Evolutionary conservation across 306 rosid genomes (phyloP).

Genomic region (Acmispon strigosus): DNA sequence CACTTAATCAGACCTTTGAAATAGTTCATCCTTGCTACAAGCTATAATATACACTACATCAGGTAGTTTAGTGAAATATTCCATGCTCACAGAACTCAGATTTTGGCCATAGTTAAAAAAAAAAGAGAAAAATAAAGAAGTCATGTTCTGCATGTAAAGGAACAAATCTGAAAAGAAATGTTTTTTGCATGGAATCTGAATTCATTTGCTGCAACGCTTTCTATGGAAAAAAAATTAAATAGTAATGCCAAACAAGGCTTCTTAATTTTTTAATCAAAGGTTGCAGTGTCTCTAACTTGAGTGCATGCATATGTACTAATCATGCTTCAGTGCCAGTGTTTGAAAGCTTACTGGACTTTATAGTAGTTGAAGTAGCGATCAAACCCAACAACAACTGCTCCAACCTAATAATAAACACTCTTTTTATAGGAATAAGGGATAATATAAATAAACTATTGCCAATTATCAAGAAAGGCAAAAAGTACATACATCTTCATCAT

Average conservation of each 20-base stretch:
- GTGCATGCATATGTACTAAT: not conserved
- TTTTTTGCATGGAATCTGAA: not conserved
- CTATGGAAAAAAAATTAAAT: not conserved
- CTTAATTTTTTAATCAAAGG: conserved; percentile 1
- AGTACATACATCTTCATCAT: conserved; percentile 62
- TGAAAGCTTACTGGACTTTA: conserved; percentile 83
- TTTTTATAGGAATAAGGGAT: not conserved
- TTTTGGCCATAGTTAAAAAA: not conserved
- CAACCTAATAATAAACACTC: conserved; percentile 53
- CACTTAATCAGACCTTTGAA: conserved; percentile 1
- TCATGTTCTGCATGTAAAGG: not conserved
- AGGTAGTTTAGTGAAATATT: not conserved
- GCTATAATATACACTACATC: not conserved
- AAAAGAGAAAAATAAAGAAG: not conserved
- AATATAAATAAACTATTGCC: not conserved
- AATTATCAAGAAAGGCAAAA: conserved; percentile 20
- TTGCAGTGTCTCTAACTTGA: not conserved
- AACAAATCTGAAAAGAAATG: not conserved
- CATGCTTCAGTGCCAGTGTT: conserved; percentile 21
- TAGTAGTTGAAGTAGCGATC: conserved; percentile 98
- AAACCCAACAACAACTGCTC: conserved; percentile 98
- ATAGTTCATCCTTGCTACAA: not conserved
- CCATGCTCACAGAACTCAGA: not conserved
- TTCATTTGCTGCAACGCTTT: not conserved
- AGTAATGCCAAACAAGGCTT: conserved; percentile 6